Evolutionary conservation across 768 basidiomycete species (phyloP), one percentile per base, ranked within the genome.

Genomic region (Suillus weaverae): DNA sequence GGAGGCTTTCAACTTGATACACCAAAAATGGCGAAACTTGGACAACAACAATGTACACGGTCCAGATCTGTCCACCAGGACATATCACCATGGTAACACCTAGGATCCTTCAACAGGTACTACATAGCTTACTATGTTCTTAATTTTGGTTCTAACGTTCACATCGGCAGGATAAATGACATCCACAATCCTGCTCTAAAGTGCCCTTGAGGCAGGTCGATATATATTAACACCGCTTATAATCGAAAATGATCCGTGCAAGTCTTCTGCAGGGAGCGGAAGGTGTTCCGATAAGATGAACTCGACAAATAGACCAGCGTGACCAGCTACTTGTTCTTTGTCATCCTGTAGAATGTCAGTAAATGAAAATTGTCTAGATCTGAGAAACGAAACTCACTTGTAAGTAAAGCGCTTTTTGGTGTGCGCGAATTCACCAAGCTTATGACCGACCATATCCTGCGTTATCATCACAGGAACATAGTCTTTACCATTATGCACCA

Each of bases 371-470:
- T 64, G 9, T 2, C 18, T 44, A 22, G 1, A 54, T n/a, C 20
- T 36, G 39, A 61, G 60, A 14, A 18, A 22, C 36, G 30, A 57
- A 66, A 88, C 92, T 74, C 74, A 95, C 95, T 87, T 91, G 81
- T 89, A 95, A 38, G 81, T 85, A 76, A 95, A 96, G 62, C 85
- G 86, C 77, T 94, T 95, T 80, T 90, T 89, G 41, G 96, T 98
- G 69, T 89, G 86, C 46, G 94, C 81, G 76, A 99, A 98, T 81
- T 98, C 95, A 61, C 97, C 97, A 61, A 99, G 78, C 76, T 99
- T 99, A 76, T 99, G 96, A 0, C 97, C 97, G 2, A 99, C 94
- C 97, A 99, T 99, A 76, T 98, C 97, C 74, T 96, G 94, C 4
- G 92, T 95, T 68, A 99, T 84, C 51, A 83, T 78, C 46, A 99